A percentile compares a stretch with the other conserved stretches of the same genome.
Evolutionary conservation across 495 filamentous ascomycete genomes (phyloP).

Genomic region (Barbatosphaeria neglecta): DNA sequence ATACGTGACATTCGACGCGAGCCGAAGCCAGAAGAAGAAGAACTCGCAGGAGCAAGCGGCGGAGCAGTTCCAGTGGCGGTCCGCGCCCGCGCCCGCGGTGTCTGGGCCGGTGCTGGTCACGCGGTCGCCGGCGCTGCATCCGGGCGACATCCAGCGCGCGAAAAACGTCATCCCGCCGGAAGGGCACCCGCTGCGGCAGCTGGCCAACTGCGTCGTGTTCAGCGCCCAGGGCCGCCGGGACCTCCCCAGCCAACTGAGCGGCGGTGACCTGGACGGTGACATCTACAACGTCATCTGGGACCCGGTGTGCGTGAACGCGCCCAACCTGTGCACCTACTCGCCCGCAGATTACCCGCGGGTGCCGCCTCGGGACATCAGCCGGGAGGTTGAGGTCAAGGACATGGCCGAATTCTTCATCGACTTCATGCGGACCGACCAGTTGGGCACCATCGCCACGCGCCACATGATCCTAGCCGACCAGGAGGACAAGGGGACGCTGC

Average conservation of each 20-base stretch:
- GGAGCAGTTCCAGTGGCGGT: no score
- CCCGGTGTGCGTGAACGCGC: conserved; percentile 21
- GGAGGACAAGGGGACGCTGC: conserved; percentile 37
- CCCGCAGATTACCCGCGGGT: conserved; percentile 60
- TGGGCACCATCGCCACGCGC: conserved; percentile 55
- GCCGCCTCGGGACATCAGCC: conserved; percentile 40
- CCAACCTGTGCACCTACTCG: conserved; percentile 15
- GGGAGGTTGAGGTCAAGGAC: conserved; percentile 42
- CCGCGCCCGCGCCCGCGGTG: conserved; percentile 10
- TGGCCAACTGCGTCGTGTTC: conserved; percentile 70
- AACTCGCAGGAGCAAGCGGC: no score
- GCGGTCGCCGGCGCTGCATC: conserved; percentile 63
- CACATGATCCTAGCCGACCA: conserved; percentile 63
- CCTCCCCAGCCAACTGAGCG: conserved; percentile 62
- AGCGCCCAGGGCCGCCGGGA: conserved; percentile 56
- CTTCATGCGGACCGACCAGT: conserved; percentile 67
- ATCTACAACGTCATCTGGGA: conserved; percentile 69
- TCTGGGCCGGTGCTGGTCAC: conserved; percentile 42
- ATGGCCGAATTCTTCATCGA: conserved; percentile 68
- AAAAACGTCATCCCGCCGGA: conserved; percentile 38
- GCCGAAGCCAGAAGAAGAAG: conserved; percentile 1
- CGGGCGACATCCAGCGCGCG: conserved; percentile 64
- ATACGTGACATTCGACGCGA: conserved; percentile 39
- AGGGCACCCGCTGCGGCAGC: conserved; percentile 43
- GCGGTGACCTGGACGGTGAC: conserved; percentile 78